These are phyloP conservation scores for Boletus insuetus DNA, from an alignment of 768 basidiomycete genomes.

Conservation along the genomic window DNA sequence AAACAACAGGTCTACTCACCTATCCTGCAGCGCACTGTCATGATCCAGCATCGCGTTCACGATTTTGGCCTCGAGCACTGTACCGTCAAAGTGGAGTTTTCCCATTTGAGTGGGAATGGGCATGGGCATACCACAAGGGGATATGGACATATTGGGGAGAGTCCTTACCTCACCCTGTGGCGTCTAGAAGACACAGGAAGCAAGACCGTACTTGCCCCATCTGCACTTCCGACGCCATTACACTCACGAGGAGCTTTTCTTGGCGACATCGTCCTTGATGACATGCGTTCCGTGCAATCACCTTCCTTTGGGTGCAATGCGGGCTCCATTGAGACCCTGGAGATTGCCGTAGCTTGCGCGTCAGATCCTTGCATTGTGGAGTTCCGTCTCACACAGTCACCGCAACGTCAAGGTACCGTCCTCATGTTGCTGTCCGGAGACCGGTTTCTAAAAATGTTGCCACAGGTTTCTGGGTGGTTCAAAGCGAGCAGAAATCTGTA, in stretches of 20 bases:
- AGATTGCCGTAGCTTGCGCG: slow-evolving; percentile 18
- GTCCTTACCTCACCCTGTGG: slow-evolving; percentile 17
- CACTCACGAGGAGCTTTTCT: slow-evolving; percentile 11
- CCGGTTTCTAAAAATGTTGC: neutral
- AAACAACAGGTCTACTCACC: neutral
- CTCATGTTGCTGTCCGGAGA: neutral
- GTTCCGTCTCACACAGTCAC: slow-evolving; percentile 14
- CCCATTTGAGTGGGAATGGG: neutral
- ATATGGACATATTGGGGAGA: slow-evolving; percentile 14
- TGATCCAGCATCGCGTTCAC: slow-evolving; percentile 24
- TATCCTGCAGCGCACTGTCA: slow-evolving; percentile 10
- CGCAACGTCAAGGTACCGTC: slow-evolving; percentile 19
- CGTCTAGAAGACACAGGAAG: slow-evolving; percentile 10
- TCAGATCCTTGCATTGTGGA: slow-evolving; percentile 25
- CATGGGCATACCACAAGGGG: slow-evolving; percentile 9
- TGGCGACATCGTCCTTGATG: slow-evolving; percentile 18
- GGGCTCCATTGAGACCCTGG: slow-evolving; percentile 20
- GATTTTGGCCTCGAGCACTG: slow-evolving; percentile 26
- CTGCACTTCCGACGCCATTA: slow-evolving; percentile 9
- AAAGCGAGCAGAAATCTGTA: slow-evolving; percentile 12
- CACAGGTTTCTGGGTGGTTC: slow-evolving; percentile 17
- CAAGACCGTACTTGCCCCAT: slow-evolving; percentile 5
- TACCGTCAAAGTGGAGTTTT: slow-evolving; percentile 9
- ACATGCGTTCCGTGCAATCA: slow-evolving; percentile 2
- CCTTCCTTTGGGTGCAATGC: slow-evolving; percentile 12